Conservation (phyloP, 2,329 filamentous ascomycete species). For the Colletotrichum sp. region DNA sequence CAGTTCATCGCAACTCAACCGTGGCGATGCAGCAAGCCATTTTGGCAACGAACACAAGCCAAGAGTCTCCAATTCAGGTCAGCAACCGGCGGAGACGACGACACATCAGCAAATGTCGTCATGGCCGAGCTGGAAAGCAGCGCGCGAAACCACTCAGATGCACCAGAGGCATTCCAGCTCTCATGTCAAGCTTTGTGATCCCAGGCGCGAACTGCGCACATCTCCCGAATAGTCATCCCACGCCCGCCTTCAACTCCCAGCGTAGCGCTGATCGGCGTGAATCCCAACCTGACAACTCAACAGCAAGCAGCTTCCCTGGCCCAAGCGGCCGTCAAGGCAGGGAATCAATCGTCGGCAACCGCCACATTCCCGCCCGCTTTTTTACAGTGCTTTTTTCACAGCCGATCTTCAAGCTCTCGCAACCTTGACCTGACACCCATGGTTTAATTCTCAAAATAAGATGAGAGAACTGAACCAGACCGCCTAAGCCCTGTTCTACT, state of each 20-base stretch:
- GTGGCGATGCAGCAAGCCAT: background rate
- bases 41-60: background rate
- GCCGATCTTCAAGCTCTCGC: background rate
- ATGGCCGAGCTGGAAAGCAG: background rate
- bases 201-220: background rate
- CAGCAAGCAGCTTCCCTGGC: background rate
- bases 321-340: background rate
- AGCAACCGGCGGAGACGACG: background rate
- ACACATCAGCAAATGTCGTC: background rate
- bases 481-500: background rate
- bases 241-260: background rate
- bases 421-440: background rate
- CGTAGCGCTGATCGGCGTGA: background rate
- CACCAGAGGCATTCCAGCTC: background rate
- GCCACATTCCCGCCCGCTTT: background rate
- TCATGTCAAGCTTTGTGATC: conserved; percentile 6
- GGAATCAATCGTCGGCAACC: background rate
- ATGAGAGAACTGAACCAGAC: background rate
- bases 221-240: background rate
- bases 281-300: background rate
- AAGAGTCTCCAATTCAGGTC: background rate
- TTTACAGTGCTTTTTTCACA: background rate
- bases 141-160: background rate
- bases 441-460: background rate
- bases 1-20: background rate